Conservation (phyloP, 1,139 yeast genomes). For the Chernovozyma sophiae-reginae region DNA sequence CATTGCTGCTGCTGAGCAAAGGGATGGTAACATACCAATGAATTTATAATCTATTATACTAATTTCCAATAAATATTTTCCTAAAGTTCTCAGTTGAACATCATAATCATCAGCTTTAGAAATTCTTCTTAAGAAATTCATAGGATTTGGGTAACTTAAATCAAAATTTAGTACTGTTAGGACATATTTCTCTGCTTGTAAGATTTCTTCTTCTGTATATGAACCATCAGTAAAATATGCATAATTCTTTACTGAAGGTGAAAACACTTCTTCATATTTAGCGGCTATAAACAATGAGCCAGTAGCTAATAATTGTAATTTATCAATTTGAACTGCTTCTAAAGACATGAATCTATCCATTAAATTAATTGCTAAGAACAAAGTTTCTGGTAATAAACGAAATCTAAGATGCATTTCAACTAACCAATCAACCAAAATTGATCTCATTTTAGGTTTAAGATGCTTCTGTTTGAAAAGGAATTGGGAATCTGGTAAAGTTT, state of each 20-base stretch:
- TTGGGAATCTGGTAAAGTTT: constrained; percentile 74
- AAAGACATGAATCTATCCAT: constrained; percentile 87
- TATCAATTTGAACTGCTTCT: constrained; percentile 76
- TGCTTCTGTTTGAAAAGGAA: constrained; percentile 74
- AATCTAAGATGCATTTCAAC: constrained; percentile 89
- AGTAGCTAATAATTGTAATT: constrained; percentile 85
- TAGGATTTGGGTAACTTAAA: constrained; percentile 87
- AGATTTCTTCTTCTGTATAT: constrained; percentile 77
- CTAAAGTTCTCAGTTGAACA: constrained; percentile 86
- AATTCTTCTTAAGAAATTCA: constrained; percentile 88
- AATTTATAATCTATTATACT: constrained; percentile 78
- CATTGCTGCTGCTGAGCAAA: constrained; percentile 91
- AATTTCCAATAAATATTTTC: constrained; percentile 82
- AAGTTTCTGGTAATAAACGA: constrained; percentile 84
- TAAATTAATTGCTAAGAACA: constrained; percentile 81
- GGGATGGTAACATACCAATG: constrained; percentile 74
- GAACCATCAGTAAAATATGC: constrained; percentile 87
- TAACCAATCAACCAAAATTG: constrained; percentile 90
- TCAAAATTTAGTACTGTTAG: constrained; percentile 74
- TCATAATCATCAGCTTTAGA: constrained; percentile 96
- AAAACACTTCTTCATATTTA: constrained; percentile 90
- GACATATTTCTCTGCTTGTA: constrained; percentile 82
- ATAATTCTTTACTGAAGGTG: constrained; percentile 84
- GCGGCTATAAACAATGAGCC: constrained; percentile 91
- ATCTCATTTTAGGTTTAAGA: constrained; percentile 80